Conservation (phyloP, 1,284 basidiomycete species). For the Fomitopsis schrenkii region DNA sequence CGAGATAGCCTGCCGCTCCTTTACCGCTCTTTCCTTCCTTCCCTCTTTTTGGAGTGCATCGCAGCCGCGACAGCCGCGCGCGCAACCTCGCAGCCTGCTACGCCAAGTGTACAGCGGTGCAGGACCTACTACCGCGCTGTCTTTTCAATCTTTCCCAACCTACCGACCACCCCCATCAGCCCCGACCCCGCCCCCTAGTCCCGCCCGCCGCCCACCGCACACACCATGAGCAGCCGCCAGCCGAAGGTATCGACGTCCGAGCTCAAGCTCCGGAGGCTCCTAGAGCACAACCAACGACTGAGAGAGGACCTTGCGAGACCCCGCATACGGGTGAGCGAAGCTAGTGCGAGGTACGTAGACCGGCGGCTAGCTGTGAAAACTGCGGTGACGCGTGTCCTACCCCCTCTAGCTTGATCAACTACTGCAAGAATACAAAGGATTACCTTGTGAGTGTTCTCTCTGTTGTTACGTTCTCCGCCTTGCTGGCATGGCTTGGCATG, state of each 20-base stretch:
- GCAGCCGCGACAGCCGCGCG: slow-evolving; percentile 1
- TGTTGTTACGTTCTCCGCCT: background rate
- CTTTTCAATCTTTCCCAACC: slow-evolving; percentile 1
- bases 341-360: slow-evolving; percentile 56
- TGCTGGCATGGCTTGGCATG: background rate
- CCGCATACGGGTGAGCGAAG: slow-evolving; percentile 73
- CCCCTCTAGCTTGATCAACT: slow-evolving; percentile 61
- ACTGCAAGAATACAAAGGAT: slow-evolving; percentile 72
- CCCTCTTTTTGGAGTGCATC: slow-evolving; percentile 13
- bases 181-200: background rate
- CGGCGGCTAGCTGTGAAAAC: background rate
- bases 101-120: slow-evolving; percentile 4
- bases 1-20: slow-evolving; percentile 7
- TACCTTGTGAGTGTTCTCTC: slow-evolving; percentile 49
- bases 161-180: background rate
- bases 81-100: background rate
- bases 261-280: slow-evolving; percentile 76
- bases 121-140: slow-evolving; percentile 2
- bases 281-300: slow-evolving; percentile 76
- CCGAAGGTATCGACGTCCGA: slow-evolving; percentile 73
- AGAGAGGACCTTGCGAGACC: slow-evolving; percentile 75
- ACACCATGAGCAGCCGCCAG: slow-evolving; percentile 28
- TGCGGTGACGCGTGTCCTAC: background rate
- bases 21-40: slow-evolving; percentile 10
- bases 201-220: slow-evolving; percentile 1